These are phyloP conservation scores for Exophiala aquamarina DNA, from an alignment of 2,329 filamentous ascomycete genomes.

Conservation along the genomic window DNA sequence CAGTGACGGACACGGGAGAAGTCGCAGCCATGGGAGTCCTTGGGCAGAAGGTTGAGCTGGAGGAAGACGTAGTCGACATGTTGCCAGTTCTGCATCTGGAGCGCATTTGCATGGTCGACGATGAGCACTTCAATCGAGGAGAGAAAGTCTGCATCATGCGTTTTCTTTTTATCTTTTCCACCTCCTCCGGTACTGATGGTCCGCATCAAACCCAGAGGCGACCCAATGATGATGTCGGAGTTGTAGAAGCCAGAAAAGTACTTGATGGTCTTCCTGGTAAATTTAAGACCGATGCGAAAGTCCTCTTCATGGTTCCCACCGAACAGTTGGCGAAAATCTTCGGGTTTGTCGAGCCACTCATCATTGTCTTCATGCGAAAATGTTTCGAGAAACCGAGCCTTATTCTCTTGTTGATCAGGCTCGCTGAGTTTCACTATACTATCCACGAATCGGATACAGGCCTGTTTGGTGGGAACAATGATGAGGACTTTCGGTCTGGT, in stretches of 20 bases:
- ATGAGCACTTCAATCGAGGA: conserved; percentile 86
- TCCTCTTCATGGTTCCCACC: conserved; percentile 96
- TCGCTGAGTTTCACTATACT: conserved; percentile 73
- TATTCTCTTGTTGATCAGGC: conserved; percentile 92
- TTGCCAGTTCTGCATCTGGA: conserved; percentile 98
- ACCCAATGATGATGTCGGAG: conserved; percentile 91
- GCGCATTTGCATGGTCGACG: conserved; percentile 86
- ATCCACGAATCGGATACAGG: conserved; percentile 76
- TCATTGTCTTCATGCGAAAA: conserved; percentile 72
- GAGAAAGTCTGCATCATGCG: conserved; percentile 80
- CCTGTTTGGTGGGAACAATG: conserved; percentile 82
- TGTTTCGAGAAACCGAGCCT: conserved; percentile 83
- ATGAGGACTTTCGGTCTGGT: conserved; percentile 92
- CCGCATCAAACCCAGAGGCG: conserved; percentile 83
- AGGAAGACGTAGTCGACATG: conserved; percentile 90
- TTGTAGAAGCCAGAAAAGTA: conserved; percentile 95
- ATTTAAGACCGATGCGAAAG: conserved; percentile 94
- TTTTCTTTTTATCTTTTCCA: conserved; percentile 54
- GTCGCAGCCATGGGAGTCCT: conserved; percentile 87
- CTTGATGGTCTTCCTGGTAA: conserved; percentile 93
- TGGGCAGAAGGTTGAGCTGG: conserved; percentile 86
- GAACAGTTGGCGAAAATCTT: conserved; percentile 86
- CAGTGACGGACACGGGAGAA: conserved; percentile 85
- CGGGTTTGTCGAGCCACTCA: conserved; percentile 67
- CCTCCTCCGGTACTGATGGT: conserved; percentile 69